phyloP scores from a whole-genome alignment of 2,329 filamentous ascomycete genomes.

The Seiridium cupressi region DNA sequence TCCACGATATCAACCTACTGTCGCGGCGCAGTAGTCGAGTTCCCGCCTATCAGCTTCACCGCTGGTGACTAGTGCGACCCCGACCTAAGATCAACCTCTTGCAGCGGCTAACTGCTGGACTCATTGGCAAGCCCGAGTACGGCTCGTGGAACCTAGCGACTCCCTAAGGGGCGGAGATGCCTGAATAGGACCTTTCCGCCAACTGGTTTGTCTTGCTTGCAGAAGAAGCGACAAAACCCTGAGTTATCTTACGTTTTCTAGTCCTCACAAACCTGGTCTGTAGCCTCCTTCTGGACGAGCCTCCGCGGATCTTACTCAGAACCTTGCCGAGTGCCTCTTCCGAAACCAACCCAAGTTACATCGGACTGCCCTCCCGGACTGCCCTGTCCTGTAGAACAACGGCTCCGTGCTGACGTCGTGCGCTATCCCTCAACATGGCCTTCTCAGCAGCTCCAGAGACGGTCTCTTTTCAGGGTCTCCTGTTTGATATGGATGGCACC shows the following conservation, averaged over 20 bases:
- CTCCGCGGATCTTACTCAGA: not conserved
- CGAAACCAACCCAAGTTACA: not conserved
- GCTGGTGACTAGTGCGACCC: not conserved
- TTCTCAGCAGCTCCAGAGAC: constrained; percentile 43
- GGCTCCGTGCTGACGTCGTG: not conserved
- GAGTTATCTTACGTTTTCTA: not conserved
- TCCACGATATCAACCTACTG: no score
- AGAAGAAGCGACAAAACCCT: not conserved
- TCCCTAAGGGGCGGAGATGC: constrained; percentile 16
- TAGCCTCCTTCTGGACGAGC: not conserved
- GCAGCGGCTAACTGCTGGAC: constrained; percentile 10
- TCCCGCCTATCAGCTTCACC: no score
- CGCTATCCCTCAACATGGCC: constrained; percentile 18
- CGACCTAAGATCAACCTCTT: not conserved
- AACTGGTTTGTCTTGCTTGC: not conserved
- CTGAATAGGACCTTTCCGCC: constrained; percentile 11
- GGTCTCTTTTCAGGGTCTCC: constrained; percentile 52
- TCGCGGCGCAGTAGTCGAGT: no score
- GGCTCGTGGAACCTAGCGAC: not conserved
- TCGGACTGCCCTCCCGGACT: not conserved
- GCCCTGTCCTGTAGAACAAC: not conserved
- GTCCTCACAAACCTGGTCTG: not conserved
- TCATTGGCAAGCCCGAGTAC: not conserved
- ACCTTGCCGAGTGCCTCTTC: not conserved
- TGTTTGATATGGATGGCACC: constrained; percentile 80